phyloP scores from a whole-genome alignment of 2,329 filamentous ascomycete genomes.

The Clonostachys solani region DNA sequence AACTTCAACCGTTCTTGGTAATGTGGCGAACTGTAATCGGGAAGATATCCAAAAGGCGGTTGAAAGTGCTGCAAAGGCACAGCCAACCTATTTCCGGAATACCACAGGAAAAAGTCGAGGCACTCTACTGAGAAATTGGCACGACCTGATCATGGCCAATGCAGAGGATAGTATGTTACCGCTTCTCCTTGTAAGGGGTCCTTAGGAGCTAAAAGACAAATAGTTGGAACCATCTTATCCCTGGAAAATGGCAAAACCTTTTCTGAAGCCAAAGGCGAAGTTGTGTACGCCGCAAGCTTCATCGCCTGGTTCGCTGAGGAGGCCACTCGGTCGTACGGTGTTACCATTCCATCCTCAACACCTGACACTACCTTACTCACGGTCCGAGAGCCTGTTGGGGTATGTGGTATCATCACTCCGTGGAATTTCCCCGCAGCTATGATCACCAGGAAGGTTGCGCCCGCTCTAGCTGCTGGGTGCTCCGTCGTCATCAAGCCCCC shows the following conservation, averaged over 20 bases:
- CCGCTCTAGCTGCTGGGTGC: slow-evolving; percentile 64
- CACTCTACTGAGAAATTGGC: slow-evolving; percentile 59
- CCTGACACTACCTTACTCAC: slow-evolving; percentile 59
- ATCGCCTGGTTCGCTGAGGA: slow-evolving; percentile 62
- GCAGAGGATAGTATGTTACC: slow-evolving; percentile 47
- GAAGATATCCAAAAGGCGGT: neutral
- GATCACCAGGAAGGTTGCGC: slow-evolving; percentile 29
- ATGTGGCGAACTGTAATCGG: neutral
- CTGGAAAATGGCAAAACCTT: slow-evolving; percentile 69
- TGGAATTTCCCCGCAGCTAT: slow-evolving; percentile 54
- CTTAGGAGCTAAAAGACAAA: neutral
- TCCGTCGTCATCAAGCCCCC: slow-evolving; percentile 70
- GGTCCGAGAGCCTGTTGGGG: slow-evolving; percentile 62
- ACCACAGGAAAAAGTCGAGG: neutral
- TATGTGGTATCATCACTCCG: slow-evolving; percentile 63
- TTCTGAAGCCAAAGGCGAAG: slow-evolving; percentile 54
- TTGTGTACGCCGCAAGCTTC: slow-evolving; percentile 54
- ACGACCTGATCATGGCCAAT: slow-evolving; percentile 62
- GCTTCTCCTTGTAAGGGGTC: neutral
- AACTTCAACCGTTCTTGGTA: neutral
- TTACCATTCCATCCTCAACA: slow-evolving; percentile 55
- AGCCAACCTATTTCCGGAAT: neutral
- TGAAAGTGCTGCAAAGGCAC: neutral
- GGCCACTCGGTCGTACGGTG: slow-evolving; percentile 48
- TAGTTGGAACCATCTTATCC: slow-evolving; percentile 51